phyloP scores from a whole-genome alignment of 768 basidiomycete genomes.

The Termitomyces sp. region DNA sequence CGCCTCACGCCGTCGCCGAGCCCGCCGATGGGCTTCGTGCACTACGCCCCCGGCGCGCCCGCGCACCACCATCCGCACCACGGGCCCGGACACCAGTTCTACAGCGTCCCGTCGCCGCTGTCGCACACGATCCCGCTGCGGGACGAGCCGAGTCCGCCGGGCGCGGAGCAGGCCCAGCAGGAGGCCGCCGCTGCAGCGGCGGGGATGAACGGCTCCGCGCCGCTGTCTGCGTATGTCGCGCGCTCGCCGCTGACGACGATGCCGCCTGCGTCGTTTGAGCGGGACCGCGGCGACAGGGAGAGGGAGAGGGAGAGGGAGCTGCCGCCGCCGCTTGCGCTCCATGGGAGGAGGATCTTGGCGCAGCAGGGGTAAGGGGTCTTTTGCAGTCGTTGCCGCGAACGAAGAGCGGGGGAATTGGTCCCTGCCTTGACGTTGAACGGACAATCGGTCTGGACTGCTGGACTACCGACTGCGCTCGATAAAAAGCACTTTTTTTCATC shows the following conservation, averaged over 20 bases:
- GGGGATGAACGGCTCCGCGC: slow-evolving; percentile 10
- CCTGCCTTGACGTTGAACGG: not conserved
- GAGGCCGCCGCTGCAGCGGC: not conserved
- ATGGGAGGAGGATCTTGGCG: slow-evolving; percentile 30
- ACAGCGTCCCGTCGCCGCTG: slow-evolving; percentile 47
- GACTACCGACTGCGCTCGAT: not conserved
- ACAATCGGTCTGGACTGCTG: not conserved
- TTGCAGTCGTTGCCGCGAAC: not conserved
- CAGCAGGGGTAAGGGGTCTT: slow-evolving; percentile 21
- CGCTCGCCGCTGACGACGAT: slow-evolving; percentile 33
- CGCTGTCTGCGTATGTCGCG: slow-evolving; percentile 18
- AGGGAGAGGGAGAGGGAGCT: slow-evolving; percentile 37
- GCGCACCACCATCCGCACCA: slow-evolving; percentile 24
- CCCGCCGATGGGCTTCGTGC: slow-evolving; percentile 57
- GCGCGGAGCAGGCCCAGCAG: not conserved
- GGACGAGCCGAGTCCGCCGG: slow-evolving; percentile 13
- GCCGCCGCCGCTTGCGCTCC: slow-evolving; percentile 38
- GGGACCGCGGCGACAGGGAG: slow-evolving; percentile 40
- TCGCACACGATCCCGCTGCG: slow-evolving; percentile 29
- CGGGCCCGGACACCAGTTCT: slow-evolving; percentile 27
- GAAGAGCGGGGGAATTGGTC: not conserved
- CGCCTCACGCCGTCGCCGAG: slow-evolving; percentile 56
- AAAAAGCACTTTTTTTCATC: not conserved
- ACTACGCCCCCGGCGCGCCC: slow-evolving; percentile 41
- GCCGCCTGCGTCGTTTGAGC: slow-evolving; percentile 45